Conservation (phyloP, 345 rosid genomes). For the Atalantia buxifolia region DNA sequence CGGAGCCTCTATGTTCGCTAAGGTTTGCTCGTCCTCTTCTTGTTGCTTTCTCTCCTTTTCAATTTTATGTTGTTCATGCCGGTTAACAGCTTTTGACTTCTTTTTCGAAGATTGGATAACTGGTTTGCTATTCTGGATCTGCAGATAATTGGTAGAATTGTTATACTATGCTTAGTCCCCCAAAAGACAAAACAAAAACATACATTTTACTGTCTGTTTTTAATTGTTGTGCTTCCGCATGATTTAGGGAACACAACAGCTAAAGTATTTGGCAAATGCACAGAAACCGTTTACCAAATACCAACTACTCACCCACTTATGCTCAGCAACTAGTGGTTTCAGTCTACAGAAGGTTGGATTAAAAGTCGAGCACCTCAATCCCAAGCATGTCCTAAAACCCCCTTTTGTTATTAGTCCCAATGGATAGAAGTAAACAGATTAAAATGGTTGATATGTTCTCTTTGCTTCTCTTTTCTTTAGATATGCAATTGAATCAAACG, state of each 20-base stretch:
- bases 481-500: neutral
- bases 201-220: neutral
- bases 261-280: neutral
- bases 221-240: neutral
- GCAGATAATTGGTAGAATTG: conserved; percentile 4
- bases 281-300: too few relatives aligned
- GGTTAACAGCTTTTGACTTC: conserved; percentile 53
- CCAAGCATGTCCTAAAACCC: neutral
- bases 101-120: conserved; percentile 50
- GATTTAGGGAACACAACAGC: neutral
- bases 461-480: neutral
- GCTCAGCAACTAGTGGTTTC: neutral
- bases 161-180: neutral
- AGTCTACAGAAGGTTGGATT: neutral
- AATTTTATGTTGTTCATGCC: conserved; percentile 71
- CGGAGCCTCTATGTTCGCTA: conserved; percentile 67
- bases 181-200: neutral
- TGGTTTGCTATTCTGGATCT: conserved; percentile 34
- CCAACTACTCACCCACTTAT: neutral
- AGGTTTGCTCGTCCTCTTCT: conserved; percentile 74
- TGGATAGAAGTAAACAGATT: too few relatives aligned
- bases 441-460: neutral
- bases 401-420: neutral
- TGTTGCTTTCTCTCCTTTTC: conserved; percentile 74
- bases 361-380: neutral